A percentile compares a stretch with the other conserved stretches of the same genome.
Conservation (phyloP, 2,329 filamentous ascomycete genomes). For the Hypoxylon rubiginosum region DNA sequence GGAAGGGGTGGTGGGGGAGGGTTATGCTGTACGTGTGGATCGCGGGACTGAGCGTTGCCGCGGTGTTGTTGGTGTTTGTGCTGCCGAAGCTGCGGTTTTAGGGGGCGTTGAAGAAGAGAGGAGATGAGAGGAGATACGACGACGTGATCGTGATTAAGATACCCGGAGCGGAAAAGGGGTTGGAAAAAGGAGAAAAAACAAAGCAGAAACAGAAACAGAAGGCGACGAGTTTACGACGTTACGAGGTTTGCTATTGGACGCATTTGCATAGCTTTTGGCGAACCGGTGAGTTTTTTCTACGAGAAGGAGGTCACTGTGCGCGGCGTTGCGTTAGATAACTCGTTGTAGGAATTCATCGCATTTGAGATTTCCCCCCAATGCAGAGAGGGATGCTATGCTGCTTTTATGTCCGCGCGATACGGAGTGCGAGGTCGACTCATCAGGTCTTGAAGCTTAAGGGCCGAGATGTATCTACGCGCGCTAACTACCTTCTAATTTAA, state of each 20-base stretch:
- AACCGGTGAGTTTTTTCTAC: background rate
- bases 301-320: slow-evolving; percentile 3
- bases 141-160: background rate
- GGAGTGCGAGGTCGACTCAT: background rate
- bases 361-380: background rate
- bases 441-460: background rate
- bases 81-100: slow-evolving; percentile 90
- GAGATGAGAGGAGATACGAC: background rate
- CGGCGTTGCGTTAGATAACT: slow-evolving; percentile 19
- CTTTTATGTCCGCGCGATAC: background rate
- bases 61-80: slow-evolving; percentile 85
- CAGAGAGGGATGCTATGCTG: background rate
- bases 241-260: slow-evolving; percentile 13
- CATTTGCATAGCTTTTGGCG: slow-evolving; percentile 20
- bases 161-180: background rate
- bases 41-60: slow-evolving; percentile 81
- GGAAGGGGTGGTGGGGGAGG: slow-evolving; percentile 86
- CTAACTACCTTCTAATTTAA: too few species aligned
- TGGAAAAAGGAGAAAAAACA: slow-evolving; percentile 1
- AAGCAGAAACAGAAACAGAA: background rate
- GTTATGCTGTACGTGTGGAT: slow-evolving; percentile 89
- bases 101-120: slow-evolving; percentile 32
- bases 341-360: slow-evolving; percentile 3
- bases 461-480: background rate
- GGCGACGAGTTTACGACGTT: slow-evolving; percentile 19